Evolutionary conservation across 2,329 filamentous ascomycete genomes (phyloP).

Genomic region (Alternaria solani): DNA sequence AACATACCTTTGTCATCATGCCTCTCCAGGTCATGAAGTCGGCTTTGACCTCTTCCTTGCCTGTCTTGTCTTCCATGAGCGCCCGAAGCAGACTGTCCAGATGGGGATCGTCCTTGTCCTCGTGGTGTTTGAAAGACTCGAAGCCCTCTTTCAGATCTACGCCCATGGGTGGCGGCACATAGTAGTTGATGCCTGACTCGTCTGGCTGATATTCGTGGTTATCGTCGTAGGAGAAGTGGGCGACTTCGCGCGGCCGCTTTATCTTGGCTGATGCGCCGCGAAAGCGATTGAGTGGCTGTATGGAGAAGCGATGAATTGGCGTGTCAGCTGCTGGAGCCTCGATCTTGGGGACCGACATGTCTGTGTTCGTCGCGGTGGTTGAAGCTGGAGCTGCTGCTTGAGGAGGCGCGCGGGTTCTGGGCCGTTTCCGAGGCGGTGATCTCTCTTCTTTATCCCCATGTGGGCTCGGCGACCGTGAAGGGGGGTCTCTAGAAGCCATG

Average conservation of each 20-base stretch:
- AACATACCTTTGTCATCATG: constrained; percentile 92
- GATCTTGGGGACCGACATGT: neutral
- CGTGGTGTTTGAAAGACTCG: constrained; percentile 80
- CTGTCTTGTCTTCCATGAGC: constrained; percentile 74
- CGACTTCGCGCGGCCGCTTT: constrained; percentile 73
- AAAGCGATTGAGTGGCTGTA: constrained; percentile 46
- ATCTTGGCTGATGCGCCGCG: constrained; percentile 46
- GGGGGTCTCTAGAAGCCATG: neutral
- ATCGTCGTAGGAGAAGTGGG: constrained; percentile 92
- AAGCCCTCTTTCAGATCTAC: constrained; percentile 82
- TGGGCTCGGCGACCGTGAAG: constrained; percentile 13
- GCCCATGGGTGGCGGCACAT: constrained; percentile 77
- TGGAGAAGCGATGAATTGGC: constrained; percentile 33
- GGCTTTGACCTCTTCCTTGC: constrained; percentile 66
- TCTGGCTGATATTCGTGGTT: constrained; percentile 79
- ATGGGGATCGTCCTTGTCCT: constrained; percentile 86
- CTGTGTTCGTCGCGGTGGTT: neutral
- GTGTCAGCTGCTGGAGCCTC: neutral
- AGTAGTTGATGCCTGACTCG: constrained; percentile 83
- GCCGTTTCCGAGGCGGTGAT: constrained; percentile 42
- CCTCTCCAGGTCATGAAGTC: constrained; percentile 93
- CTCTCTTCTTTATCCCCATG: constrained; percentile 18
- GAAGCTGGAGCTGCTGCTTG: constrained; percentile 22
- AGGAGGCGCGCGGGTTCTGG: constrained; percentile 46
- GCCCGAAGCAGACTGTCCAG: constrained; percentile 82